Percentiles rank a stretch among this genome's conserved stretches.
phyloP scores from a whole-genome alignment of 805 yeast genomes.

The Pichia insulana region DNA sequence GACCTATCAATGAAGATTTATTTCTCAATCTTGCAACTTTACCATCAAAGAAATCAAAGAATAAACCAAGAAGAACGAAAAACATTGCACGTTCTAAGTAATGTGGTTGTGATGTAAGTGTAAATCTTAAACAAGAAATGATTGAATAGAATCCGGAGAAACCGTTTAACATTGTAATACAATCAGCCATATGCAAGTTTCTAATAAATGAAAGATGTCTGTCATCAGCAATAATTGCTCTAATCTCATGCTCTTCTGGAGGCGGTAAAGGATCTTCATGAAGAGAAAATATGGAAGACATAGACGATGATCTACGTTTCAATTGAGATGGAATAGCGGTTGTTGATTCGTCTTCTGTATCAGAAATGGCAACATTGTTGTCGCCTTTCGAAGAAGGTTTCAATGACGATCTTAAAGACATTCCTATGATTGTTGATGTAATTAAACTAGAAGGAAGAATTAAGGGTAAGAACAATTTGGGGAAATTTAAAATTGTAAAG shows the following conservation, averaged over 20 bases:
- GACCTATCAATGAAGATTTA: constrained; percentile 90
- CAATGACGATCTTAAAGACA: constrained; percentile 2
- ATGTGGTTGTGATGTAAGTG: constrained; percentile 57
- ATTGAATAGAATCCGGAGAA: constrained; percentile 90
- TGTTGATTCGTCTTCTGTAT: constrained; percentile 19
- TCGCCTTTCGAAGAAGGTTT: not conserved
- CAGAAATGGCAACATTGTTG: constrained; percentile 16
- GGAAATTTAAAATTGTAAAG: too few relatives aligned
- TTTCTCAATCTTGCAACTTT: constrained; percentile 92
- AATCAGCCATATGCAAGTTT: constrained; percentile 90
- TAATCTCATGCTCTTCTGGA: constrained; percentile 69
- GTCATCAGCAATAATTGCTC: constrained; percentile 70
- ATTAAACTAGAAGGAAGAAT: too few relatives aligned
- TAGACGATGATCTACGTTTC: constrained; percentile 26
- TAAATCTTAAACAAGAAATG: constrained; percentile 74
- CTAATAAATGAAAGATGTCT: constrained; percentile 83
- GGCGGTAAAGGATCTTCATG: constrained; percentile 58
- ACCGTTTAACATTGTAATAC: constrained; percentile 89
- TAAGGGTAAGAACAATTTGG: too few relatives aligned
- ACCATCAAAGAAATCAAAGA: constrained; percentile 95
- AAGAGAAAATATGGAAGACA: constrained; percentile 39
- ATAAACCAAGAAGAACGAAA: constrained; percentile 80
- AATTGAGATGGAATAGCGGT: constrained; percentile 1
- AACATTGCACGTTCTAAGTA: constrained; percentile 83
- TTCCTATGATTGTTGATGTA: not conserved